Percentiles rank a stretch among this genome's conserved stretches.
phyloP scores from a whole-genome alignment of 2,329 filamentous ascomycete genomes.

The Cercospora berteroae region DNA sequence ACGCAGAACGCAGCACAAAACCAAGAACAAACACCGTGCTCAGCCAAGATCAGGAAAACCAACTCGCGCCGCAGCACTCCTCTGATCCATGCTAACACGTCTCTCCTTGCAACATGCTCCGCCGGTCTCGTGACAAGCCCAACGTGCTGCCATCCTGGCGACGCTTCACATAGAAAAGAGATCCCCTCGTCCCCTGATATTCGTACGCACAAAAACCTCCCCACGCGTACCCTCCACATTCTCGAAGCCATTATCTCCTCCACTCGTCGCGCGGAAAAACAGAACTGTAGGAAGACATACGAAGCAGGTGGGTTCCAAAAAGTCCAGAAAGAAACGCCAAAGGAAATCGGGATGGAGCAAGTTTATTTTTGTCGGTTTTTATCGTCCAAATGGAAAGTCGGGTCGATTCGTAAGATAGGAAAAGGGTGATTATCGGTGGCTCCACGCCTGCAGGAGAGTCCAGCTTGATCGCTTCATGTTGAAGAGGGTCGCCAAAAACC shows the following conservation, averaged over 20 bases:
- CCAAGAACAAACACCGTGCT: background rate
- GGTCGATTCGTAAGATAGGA: constrained; percentile 2
- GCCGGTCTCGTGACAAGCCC: background rate
- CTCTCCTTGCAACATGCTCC: background rate
- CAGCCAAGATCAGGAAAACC: background rate
- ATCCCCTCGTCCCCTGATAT: constrained; percentile 14
- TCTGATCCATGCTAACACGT: background rate
- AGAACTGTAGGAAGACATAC: background rate
- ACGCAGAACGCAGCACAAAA: constrained; percentile 6
- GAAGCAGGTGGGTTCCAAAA: background rate
- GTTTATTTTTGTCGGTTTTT: constrained; percentile 18
- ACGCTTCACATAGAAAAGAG: constrained; percentile 7
- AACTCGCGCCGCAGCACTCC: background rate
- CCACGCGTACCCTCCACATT: constrained; percentile 15
- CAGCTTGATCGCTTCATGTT: constrained; percentile 17
- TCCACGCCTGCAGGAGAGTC: constrained; percentile 27
- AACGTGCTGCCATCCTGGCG: background rate
- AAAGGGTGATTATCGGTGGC: constrained; percentile 20
- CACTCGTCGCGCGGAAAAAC: constrained; percentile 2
- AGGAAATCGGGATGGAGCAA: constrained; percentile 15
- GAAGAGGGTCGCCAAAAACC: constrained; percentile 34
- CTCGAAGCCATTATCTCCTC: constrained; percentile 15
- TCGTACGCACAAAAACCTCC: constrained; percentile 9
- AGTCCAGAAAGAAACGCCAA: constrained; percentile 13
- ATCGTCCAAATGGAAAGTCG: constrained; percentile 4